Percentiles rank a stretch among this genome's conserved stretches.
Conservation (phyloP, 2,329 filamentous ascomycete genomes). For the Colletotrichum chrysophilum region DNA sequence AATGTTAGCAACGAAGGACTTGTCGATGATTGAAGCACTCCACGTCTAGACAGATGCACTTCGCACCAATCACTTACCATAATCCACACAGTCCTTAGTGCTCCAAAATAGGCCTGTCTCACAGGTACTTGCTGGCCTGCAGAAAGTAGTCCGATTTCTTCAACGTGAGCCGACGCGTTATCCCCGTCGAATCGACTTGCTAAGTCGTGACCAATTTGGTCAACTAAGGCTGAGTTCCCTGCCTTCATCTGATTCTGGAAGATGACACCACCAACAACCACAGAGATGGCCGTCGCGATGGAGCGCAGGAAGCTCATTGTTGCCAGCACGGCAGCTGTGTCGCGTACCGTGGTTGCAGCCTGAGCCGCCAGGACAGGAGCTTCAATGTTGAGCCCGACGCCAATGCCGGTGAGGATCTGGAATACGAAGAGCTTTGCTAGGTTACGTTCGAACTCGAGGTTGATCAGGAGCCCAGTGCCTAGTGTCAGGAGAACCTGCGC, state of each 20-base stretch:
- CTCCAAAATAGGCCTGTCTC: conserved; percentile 27
- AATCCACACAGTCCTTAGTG: conserved; percentile 32
- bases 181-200: neutral
- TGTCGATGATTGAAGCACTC: too few relatives aligned
- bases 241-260: conserved; percentile 75
- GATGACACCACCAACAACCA: conserved; percentile 76
- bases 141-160: neutral
- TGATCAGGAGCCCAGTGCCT: conserved; percentile 68
- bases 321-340: conserved; percentile 72
- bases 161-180: conserved; percentile 25
- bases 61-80: conserved; percentile 31
- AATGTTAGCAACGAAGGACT: neutral
- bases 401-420: conserved; percentile 67
- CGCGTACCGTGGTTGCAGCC: conserved; percentile 54
- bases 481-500: conserved; percentile 66
- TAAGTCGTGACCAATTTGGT: neutral
- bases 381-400: conserved; percentile 73
- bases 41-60: too few relatives aligned
- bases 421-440: conserved; percentile 64
- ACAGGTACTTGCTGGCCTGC: conserved; percentile 25
- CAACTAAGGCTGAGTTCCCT: neutral
- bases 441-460: conserved; percentile 62
- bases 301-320: conserved; percentile 73
- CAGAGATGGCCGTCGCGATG: conserved; percentile 69
- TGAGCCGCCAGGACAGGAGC: conserved; percentile 72